Percentiles rank a stretch among this genome's conserved stretches.
phyloP scores from a whole-genome alignment of 768 basidiomycete species.

The Lactarius hengduanensis region DNA sequence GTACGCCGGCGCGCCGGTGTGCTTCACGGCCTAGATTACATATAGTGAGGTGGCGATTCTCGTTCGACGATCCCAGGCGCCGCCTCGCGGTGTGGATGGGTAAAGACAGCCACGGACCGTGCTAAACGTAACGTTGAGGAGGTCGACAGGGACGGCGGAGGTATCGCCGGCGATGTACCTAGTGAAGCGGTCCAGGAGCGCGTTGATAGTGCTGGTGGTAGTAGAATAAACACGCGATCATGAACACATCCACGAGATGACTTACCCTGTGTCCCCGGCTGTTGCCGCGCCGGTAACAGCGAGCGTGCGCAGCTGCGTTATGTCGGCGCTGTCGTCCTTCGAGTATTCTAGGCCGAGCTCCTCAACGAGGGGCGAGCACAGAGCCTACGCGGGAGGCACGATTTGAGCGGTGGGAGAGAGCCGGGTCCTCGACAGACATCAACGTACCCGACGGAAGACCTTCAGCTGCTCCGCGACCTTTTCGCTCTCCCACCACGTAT shows the following conservation, averaged over 20 bases:
- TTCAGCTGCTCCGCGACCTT: conserved; percentile 53
- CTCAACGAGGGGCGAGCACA: conserved; percentile 75
- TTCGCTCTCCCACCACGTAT: conserved; percentile 83
- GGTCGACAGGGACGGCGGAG: conserved; percentile 75
- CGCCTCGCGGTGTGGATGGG: too few species aligned
- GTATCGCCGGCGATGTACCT: conserved; percentile 70
- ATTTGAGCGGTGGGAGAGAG: not conserved
- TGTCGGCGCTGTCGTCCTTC: conserved; percentile 63
- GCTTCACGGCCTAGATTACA: conserved; percentile 55
- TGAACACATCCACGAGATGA: not conserved
- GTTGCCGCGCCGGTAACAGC: conserved; percentile 60
- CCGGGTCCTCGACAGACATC: not conserved
- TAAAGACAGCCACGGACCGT: conserved; percentile 41
- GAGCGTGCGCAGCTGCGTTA: conserved; percentile 68
- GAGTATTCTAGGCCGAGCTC: conserved; percentile 77
- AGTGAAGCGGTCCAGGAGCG: conserved; percentile 69
- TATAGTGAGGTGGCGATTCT: not conserved
- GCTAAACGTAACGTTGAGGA: conserved; percentile 56
- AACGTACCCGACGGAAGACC: conserved; percentile 43
- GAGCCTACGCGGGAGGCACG: conserved; percentile 39
- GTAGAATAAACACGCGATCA: conserved; percentile 30
- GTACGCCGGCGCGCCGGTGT: conserved; percentile 75
- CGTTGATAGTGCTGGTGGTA: conserved; percentile 61
- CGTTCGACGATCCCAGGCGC: not conserved
- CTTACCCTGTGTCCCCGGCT: conserved; percentile 44